A percentile compares a stretch with the other conserved stretches of the same genome.
phyloP scores from a whole-genome alignment of 345 rosid genomes.

The Hypericum androsaemum region DNA sequence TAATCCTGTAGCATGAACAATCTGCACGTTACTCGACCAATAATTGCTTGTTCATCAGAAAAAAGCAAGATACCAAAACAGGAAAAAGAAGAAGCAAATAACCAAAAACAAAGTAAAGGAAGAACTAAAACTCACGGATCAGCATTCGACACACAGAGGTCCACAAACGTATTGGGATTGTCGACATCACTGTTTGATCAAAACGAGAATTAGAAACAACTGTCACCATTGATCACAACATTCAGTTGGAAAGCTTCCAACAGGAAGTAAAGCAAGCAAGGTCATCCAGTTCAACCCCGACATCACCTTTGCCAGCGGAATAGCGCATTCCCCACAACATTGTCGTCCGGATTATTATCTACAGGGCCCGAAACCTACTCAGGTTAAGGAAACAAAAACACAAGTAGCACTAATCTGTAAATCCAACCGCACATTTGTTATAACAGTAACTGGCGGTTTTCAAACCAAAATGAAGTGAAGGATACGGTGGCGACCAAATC shows the following conservation, averaged over 20 bases:
- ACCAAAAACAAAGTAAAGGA: neutral
- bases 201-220: neutral
- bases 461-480: neutral
- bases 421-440: neutral
- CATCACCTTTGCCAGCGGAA: conserved; percentile 83
- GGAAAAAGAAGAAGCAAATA: conserved; percentile 18
- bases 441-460: neutral
- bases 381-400: conserved; percentile 16
- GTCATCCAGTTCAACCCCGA: too few relatives aligned
- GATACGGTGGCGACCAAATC: conserved; percentile 87
- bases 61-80: conserved; percentile 26
- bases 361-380: conserved; percentile 61
- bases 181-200: conserved; percentile 53
- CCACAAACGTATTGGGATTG: conserved; percentile 90
- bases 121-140: conserved; percentile 51
- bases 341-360: conserved; percentile 47
- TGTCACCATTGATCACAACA: neutral
- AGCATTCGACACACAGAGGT: conserved; percentile 62
- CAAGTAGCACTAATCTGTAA: neutral
- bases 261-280: too few relatives aligned
- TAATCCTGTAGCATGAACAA: conserved; percentile 34
- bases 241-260: neutral
- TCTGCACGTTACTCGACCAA: conserved; percentile 9
- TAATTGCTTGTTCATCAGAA: conserved; percentile 37
- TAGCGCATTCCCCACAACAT: conserved; percentile 50